Evolutionary conservation across 1,139 yeast species (phyloP).

Genomic region (Eremothecium coryli): DNA sequence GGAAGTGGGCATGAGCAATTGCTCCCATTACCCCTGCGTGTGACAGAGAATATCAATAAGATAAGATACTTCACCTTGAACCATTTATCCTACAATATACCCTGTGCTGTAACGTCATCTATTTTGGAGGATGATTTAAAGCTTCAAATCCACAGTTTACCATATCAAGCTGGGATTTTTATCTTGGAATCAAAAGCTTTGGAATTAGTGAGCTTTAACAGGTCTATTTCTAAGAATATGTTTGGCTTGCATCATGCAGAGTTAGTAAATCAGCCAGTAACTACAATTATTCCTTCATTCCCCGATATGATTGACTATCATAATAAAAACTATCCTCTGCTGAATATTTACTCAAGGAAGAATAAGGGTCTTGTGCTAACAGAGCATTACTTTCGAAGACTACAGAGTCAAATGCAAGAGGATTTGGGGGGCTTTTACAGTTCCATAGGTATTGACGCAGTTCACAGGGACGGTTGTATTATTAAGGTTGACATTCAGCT

Average conservation of each 20-base stretch:
- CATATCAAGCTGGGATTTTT: slow-evolving; percentile 81
- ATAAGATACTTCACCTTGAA: slow-evolving; percentile 56
- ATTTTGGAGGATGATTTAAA: slow-evolving; percentile 39
- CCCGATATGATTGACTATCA: slow-evolving; percentile 44
- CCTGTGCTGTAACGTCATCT: slow-evolving; percentile 63
- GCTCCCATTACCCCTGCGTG: slow-evolving; percentile 34
- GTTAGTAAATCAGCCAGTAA: slow-evolving; percentile 44
- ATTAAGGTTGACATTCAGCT: slow-evolving; percentile 71
- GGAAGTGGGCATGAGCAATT: slow-evolving; percentile 27
- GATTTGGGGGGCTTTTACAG: slow-evolving; percentile 38
- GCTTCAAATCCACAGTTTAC: slow-evolving; percentile 62
- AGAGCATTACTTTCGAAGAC: slow-evolving; percentile 76
- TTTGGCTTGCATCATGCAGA: slow-evolving; percentile 55
- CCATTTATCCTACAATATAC: slow-evolving; percentile 39
- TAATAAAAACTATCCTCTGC: slow-evolving; percentile 35
- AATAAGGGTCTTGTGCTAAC: slow-evolving; percentile 59
- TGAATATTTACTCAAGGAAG: slow-evolving; percentile 27
- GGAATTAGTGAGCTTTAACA: slow-evolving; percentile 43
- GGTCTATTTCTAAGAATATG: slow-evolving; percentile 66
- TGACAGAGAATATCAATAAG: slow-evolving; percentile 40
- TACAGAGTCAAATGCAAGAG: slow-evolving; percentile 27
- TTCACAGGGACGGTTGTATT: slow-evolving; percentile 58
- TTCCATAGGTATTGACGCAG: slow-evolving; percentile 58
- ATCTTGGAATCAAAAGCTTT: slow-evolving; percentile 37
- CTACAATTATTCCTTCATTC: slow-evolving; percentile 59